Evolutionary conservation across 108 stramenopile species (phyloP), one percentile per base, ranked within the genome.

Genomic region (Stephanodiscus triporus): DNA sequence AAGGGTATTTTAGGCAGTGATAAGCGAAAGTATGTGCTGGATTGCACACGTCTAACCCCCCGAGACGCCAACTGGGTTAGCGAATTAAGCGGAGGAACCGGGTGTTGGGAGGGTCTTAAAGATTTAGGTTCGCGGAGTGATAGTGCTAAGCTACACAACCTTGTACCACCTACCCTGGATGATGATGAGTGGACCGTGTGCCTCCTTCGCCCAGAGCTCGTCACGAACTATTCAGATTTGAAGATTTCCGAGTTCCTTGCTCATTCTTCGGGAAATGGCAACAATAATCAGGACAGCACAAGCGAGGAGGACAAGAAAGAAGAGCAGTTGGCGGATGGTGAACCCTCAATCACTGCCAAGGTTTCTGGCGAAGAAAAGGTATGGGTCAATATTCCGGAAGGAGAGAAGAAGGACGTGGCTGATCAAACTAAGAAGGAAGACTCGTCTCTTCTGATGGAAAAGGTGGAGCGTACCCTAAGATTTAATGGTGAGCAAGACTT

Each of bases 21-120:
- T 68, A 86, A 95, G 43, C 78, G 97, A 22, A 87, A 84, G 26
- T 99, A 99, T 77, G 68, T 97, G 2, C 81, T 99, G 16, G 98
- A 99, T 74, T 78, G 98, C 49, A 86, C 90, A 14, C 84, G 97
- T 3, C 69, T 97, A 40, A 95, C 97, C 5, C 97, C 98, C 11
- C 86, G 97, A 17, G 98, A 99, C 81, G 95, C 97, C 0, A 98
- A 98, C 76, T 98, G 94, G 92, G 88, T 98, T 17, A 68, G 81
- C 26, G 63, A 88, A 47, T 22, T 70, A 16, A 68, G 85, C 48
- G 95, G 95, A 4, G 95, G 92, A 9, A 93, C 91, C 45, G 91
- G 91, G 19, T 80, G 74, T 26, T 92, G 87, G 87, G 94, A 94
- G 45, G 50, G 34, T 9, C 43, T 2, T 64, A 20, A 53, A 63